Evolutionary conservation across 768 basidiomycete genomes (phyloP), one percentile per base, ranked within the genome.

Genomic region (Floccularia luteovirens): DNA sequence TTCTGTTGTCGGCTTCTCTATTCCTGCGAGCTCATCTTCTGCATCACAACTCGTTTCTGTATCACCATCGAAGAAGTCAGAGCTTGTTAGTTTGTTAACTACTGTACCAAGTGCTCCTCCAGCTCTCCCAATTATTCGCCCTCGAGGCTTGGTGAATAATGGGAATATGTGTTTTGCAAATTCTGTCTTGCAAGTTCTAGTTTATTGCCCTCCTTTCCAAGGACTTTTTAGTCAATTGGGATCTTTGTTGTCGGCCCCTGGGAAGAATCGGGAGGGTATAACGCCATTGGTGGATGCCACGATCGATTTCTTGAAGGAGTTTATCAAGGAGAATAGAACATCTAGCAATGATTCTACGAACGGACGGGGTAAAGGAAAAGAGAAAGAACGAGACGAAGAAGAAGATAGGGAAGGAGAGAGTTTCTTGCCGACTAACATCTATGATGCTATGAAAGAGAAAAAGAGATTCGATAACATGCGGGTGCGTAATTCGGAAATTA

Each of bases 81-180:
- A 76, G 44, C 58, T 86, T 2, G 44, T 81, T 5, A 62, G 60
- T 0, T 67, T 85, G n/a, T 64, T 86, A 1, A 74, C 61, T 6
- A 58, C 61, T 1, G 66, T 63, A 0, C 54, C 68, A 0, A 38
- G 27, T 41, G 43, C 49, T 8, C 30, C 46, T n/a, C 24, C 13
- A 17, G 24, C 43, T 8, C 17, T 39, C 14, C 37, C 48, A 36
- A 60, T 57, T 35, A 74, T 88, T 24, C 66, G 70, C 5, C 78
- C 89, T 0, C 70, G 93, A 11, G 94, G 94, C 3, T 63, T 99
- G 36, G 70, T 98, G 49, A 99, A 99, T 60, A 84, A 78, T 2
- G 93, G 94, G 0, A 99, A 99, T 61, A 82, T 97, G 81, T 99
- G 94, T 58, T 99, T 97, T 55, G 92, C 92, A 21, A 99, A 97